phyloP scores from a whole-genome alignment of 2,329 filamentous ascomycete genomes.

The Ophiocordyceps camponoti-saundersi region DNA sequence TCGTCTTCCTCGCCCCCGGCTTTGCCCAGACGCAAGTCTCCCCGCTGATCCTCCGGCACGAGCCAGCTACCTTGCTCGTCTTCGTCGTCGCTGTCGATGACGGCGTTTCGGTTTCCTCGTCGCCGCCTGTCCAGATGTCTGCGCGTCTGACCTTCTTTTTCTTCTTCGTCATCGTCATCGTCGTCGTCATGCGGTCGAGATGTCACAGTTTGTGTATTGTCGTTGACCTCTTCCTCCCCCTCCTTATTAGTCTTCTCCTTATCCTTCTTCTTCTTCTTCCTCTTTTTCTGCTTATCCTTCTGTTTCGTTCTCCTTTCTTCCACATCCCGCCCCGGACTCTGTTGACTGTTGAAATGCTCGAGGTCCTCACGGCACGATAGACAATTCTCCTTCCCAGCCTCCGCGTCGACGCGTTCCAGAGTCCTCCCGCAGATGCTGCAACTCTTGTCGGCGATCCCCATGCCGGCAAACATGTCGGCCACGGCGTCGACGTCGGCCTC shows the following conservation, averaged over 20 bases:
- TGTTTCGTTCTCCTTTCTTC: constrained; percentile 17
- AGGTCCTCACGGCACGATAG: constrained; percentile 61
- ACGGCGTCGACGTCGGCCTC: constrained; percentile 62
- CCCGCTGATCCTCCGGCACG: constrained; percentile 50
- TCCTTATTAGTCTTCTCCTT: constrained; percentile 3
- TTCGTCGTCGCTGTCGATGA: constrained; percentile 52
- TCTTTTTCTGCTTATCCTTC: constrained; percentile 17
- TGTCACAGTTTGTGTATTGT: constrained; percentile 5
- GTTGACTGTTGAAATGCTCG: constrained; percentile 37
- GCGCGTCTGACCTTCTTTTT: constrained; percentile 7
- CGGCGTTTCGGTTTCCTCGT: constrained; percentile 32
- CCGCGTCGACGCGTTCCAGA: constrained; percentile 32
- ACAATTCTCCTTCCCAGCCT: constrained; percentile 37
- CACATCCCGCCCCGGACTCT: constrained; percentile 20
- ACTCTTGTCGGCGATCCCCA: constrained; percentile 60
- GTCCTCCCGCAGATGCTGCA: constrained; percentile 72
- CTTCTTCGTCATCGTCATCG: constrained; percentile 3
- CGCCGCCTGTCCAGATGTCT: constrained; percentile 11
- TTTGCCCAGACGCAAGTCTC: constrained; percentile 46
- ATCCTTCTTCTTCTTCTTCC: constrained; percentile 7
- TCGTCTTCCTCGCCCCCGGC: constrained; percentile 79
- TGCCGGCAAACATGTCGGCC: constrained; percentile 69
- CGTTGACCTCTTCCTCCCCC: constrained; percentile 3
- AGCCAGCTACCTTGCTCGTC: constrained; percentile 67
- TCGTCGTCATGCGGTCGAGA: neutral